Evolutionary conservation across 2,329 filamentous ascomycete genomes (phyloP).

Genomic region (Verticillium klebahnii): DNA sequence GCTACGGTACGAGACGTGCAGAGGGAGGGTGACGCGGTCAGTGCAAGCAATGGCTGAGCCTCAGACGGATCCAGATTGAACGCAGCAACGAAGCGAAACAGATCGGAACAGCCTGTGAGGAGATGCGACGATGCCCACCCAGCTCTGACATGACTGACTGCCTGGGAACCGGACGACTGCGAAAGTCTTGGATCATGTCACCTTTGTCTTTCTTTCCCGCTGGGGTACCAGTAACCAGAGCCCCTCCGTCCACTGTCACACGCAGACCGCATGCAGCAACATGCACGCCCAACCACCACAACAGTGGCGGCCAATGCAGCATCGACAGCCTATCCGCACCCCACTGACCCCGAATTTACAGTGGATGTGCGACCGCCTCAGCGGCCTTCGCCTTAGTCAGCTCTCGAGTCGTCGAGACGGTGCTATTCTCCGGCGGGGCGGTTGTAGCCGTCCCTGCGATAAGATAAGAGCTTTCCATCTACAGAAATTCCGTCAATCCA

Average conservation of each 20-base stretch:
- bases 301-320: not conserved
- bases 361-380: not conserved
- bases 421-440: not conserved
- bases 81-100: not conserved
- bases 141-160: no score
- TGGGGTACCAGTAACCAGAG: not conserved
- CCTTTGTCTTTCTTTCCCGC: not conserved
- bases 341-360: not conserved
- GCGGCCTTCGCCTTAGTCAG: not conserved
- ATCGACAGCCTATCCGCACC: not conserved
- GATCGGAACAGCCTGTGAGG: not conserved
- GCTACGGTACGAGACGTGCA: not conserved
- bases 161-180: not conserved
- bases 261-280: not conserved
- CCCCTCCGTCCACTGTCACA: not conserved
- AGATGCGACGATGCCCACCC: no score
- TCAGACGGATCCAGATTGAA: not conserved
- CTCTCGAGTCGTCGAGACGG: not conserved
- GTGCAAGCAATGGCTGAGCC: not conserved
- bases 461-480: not conserved
- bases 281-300: not conserved
- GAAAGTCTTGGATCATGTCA: not conserved
- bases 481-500: not conserved
- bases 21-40: not conserved
- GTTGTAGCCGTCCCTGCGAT: not conserved